Evolutionary conservation across 495 filamentous ascomycete genomes (phyloP).

Genomic region (Extremus antarcticus): DNA sequence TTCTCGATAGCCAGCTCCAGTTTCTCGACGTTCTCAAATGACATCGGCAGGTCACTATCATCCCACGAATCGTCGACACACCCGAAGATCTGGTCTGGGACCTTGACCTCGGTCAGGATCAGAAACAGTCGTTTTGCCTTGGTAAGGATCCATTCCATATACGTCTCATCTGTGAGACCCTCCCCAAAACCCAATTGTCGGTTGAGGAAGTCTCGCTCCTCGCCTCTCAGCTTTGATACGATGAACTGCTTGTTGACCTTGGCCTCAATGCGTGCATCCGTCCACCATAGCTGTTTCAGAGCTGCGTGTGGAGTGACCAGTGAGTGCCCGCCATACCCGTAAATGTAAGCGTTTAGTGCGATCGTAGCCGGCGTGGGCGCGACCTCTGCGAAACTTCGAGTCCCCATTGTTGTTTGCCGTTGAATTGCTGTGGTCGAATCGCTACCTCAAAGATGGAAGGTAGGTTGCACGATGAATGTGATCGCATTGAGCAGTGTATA

Average conservation of each 20-base stretch:
- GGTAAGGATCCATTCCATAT: slow-evolving; percentile 82
- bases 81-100: slow-evolving; percentile 76
- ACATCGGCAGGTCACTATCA: slow-evolving; percentile 76
- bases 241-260: slow-evolving; percentile 64
- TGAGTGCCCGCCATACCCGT: slow-evolving; percentile 31
- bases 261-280: slow-evolving; percentile 60
- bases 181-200: slow-evolving; percentile 70
- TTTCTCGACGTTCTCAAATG: slow-evolving; percentile 56
- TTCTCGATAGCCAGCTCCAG: slow-evolving; percentile 51
- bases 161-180: slow-evolving; percentile 78
- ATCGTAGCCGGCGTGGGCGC: slow-evolving; percentile 18
- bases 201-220: slow-evolving; percentile 56
- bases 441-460: background rate
- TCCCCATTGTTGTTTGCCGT: slow-evolving; percentile 12
- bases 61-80: slow-evolving; percentile 79
- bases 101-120: slow-evolving; percentile 65
- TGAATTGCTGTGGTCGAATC: background rate
- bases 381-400: slow-evolving; percentile 17
- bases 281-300: slow-evolving; percentile 56
- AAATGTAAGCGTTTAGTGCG: slow-evolving; percentile 32
- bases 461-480: background rate
- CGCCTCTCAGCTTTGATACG: slow-evolving; percentile 51
- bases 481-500: background rate
- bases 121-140: slow-evolving; percentile 73
- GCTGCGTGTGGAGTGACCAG: slow-evolving; percentile 29